Evolutionary conservation across 257 asterid species (phyloP), one percentile per base, ranked within the genome.

Genomic region (Echium plantagineum): DNA sequence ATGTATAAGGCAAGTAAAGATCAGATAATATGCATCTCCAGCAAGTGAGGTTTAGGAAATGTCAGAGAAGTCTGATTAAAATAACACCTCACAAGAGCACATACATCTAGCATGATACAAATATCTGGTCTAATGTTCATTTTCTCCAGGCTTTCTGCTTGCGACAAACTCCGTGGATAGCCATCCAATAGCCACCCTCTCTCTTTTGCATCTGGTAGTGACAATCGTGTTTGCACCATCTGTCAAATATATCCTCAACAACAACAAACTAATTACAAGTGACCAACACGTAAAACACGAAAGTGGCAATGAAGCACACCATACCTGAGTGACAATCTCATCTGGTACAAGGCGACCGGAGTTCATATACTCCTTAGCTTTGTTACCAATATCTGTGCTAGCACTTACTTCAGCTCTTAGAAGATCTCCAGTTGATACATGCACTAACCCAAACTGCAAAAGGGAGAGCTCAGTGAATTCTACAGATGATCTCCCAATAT

Each of bases 161-260:
- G 97, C 63, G 84, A 82, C 72, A 74, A 47, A 69, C 83, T 85
- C 71, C 96, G 81, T 12, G 96, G 97, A 75, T 78, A 90, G 62
- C 97, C 97, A 78, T 90, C 97, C 64, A 90, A 80, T 69, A 87
- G 95, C 97, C 97, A 90, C 35, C 97, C 97, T 64, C 83, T 87
- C 80, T 87, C 94, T 80, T 83, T 82, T 60, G 85, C 95, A 76
- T 90, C 97, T 68, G 79, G 71, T 58, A 68, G 73, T 24, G 95
- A 81, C 64, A 90, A 69, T 61, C 96, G 77, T 38, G 91, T 58
- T 68, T 81, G 88, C 69, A 87, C 97, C 95, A 90, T 90, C 97
- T 87, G 75, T 48, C 73, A 69, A 54, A 64, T 35, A 60, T 67
- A 72, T 55, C 53, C 51, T 65, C 67, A 69, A 59, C 9, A 66